phyloP scores from a whole-genome alignment of 2,329 filamentous ascomycete species.

The Ceratocystis lukuohia region DNA sequence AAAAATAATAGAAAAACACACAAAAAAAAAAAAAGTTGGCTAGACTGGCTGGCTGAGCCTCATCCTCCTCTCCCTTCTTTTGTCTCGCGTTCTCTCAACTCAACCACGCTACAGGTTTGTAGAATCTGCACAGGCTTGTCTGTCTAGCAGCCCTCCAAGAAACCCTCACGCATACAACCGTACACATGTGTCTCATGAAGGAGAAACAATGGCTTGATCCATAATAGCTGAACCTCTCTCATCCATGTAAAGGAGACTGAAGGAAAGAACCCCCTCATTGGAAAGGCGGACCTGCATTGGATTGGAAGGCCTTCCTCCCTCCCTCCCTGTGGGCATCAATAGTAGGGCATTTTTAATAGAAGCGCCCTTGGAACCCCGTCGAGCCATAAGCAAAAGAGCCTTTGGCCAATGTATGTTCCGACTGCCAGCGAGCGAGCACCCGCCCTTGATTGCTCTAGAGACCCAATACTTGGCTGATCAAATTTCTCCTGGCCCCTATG shows the following conservation, averaged over 20 bases:
- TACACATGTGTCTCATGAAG: slow-evolving; percentile 1
- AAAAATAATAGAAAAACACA: too few species aligned
- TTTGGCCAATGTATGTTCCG: not conserved
- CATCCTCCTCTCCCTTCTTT: not conserved
- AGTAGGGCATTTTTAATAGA: not conserved
- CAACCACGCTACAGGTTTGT: not conserved
- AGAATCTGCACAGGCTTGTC: not conserved
- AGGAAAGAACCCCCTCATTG: not conserved
- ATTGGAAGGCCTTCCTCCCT: not conserved
- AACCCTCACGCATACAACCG: not conserved
- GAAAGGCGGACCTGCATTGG: slow-evolving; percentile 2
- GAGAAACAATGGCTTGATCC: not conserved
- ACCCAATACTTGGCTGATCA: not conserved
- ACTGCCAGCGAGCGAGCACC: too few species aligned
- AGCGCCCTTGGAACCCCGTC: not conserved
- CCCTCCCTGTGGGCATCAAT: not conserved
- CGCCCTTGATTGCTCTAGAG: not conserved
- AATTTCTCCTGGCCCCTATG: not conserved
- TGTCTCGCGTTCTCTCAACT: not conserved
- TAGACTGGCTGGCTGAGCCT: not conserved
- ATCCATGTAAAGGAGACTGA: not conserved
- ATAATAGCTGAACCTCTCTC: not conserved
- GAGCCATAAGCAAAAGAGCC: not conserved
- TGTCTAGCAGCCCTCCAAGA: not conserved
- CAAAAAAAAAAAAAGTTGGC: not conserved